Base-by-base conservation (phyloP, 2,329 filamentous ascomycete species). In the Venturia oleaginea region DNA sequence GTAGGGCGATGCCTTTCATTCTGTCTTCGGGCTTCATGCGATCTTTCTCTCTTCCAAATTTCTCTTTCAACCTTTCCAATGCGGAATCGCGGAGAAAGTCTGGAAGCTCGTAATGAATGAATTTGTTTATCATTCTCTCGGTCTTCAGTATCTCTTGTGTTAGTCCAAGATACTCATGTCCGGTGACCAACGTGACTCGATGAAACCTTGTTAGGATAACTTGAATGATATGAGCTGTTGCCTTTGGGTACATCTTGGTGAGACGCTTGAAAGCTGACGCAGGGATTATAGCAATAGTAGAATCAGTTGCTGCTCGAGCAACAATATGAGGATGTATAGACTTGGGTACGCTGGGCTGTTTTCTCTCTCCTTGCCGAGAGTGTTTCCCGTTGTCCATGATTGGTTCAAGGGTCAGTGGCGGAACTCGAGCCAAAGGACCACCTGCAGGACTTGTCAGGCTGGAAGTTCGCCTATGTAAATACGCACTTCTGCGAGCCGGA, bases 281-380 rank as follows among this genome's bases (percentile, higher is more conserved):
- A 1, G 95, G 95, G 65, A 99, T 99, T 68, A 99, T 95, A 6
- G 94, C 94, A 75, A 99, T 97, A 0, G 95, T 99, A 0, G 94
- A 99, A 73, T 99, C 95, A 30, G 95, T 89, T 19, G 92, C 95
- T 6, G 94, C 94, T 68, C 94, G 85, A n/a, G 93, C 94, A 68
- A 99, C 91, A 67, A 99, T 94, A 72, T 99, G 94, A 13, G 94
- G 94, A 76, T 99, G 94, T 0, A 91, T 92, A 17, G 94, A 97
- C 17, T 57, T 57, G 15, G 51, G 51, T 2, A 2, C 24, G 51
- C 27, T 57, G 68, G 87, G 88, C 24, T 65, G 37, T 27, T 19
- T 51, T 37, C 15, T 43, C 19, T 64, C 48, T 11, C 43, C 57
- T 27, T 57, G 59, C 30, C 54, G 40, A 27, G 63, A 66, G 70